Evolutionary conservation across 2,329 filamentous ascomycete genomes (phyloP).

Genomic region (Colletotrichum filicis): DNA sequence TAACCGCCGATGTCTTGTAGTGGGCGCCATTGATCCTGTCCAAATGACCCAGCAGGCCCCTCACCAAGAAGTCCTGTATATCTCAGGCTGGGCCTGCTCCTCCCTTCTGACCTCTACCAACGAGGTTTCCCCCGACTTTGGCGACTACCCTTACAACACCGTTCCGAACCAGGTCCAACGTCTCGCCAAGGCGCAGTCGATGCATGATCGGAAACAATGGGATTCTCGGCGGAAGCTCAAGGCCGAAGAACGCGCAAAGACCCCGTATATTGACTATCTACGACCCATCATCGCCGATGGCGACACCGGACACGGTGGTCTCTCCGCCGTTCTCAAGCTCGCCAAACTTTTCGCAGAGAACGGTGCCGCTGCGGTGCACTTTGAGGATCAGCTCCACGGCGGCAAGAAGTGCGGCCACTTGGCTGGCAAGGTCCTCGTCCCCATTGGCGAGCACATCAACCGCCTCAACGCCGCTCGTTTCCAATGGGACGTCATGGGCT

Average conservation of each 20-base stretch:
- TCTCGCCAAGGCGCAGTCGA: conserved; percentile 93
- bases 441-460: conserved; percentile 95
- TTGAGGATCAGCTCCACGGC: conserved; percentile 97
- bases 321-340: conserved; percentile 93
- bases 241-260: conserved; percentile 75
- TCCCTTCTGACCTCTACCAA: conserved; percentile 93
- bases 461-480: conserved; percentile 90
- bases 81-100: conserved; percentile 98
- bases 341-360: conserved; percentile 98
- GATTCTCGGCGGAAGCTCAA: conserved; percentile 84
- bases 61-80: conserved; percentile 94
- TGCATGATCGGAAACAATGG: conserved; percentile 97
- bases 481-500: conserved; percentile 98
- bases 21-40: conserved; percentile 98
- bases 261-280: conserved; percentile 91
- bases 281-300: conserved; percentile 96
- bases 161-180: conserved; percentile 98
- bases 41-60: conserved; percentile 99
- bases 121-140: conserved; percentile 97
- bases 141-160: conserved; percentile 98
- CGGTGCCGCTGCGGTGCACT: conserved; percentile 94
- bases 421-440: conserved; percentile 95
- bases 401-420: conserved; percentile 99
- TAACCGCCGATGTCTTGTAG: conserved; percentile 53
- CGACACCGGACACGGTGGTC: conserved; percentile 93